Evolutionary conservation across 148 eudicot species (phyloP), one percentile per base, ranked within the genome.

Genomic region (Gaultheria prostrata): DNA sequence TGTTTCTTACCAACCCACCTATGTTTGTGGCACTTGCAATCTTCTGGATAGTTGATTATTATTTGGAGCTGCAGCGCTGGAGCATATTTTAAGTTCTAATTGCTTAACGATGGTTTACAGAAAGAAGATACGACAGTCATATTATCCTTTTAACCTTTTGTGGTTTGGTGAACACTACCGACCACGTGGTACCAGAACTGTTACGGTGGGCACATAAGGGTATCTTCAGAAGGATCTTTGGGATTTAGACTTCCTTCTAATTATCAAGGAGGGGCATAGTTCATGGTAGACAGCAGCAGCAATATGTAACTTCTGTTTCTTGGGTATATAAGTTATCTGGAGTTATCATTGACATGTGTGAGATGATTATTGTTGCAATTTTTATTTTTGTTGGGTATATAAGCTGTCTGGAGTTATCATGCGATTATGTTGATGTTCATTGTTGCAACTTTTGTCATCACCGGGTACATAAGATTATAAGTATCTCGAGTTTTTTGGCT

Each of bases 31-130:
- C 67, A 71, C 30, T 21, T 54, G 87, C 76, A 86, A 84, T 84
- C 81, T 82, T 90, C 88, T 90, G 86, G 61, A 90, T 92, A 90
- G 61, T 75, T 81, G 73, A 80, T 75, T 84, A 83, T 33, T 82
- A 84, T 56, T 76, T 83, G 33, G 83, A 82, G 49, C 61, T 70
- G 81, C 78, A 46, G 76, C 53, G 80, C 80, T 33, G 82, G 86
- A 57, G 82, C 69, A 54, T 53, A 26, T 85, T 76, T 82, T 6
- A 20, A 56, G 63, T 56, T n/a, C 24, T 84, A 74, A 87, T 85
- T 72, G 59, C 50, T 72, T 45, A 82, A 59, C 74, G 83, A 57
- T 46, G 77, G 83, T 75, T 50, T 56, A 56, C 6, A 8, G 63
- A 20, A 56, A 56, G 63, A 56, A 56, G 63, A 56, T 56, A 4